Evolutionary conservation across 352 stramenopile genomes (phyloP).

Genomic region (Phytophthora fragariaefolia): DNA sequence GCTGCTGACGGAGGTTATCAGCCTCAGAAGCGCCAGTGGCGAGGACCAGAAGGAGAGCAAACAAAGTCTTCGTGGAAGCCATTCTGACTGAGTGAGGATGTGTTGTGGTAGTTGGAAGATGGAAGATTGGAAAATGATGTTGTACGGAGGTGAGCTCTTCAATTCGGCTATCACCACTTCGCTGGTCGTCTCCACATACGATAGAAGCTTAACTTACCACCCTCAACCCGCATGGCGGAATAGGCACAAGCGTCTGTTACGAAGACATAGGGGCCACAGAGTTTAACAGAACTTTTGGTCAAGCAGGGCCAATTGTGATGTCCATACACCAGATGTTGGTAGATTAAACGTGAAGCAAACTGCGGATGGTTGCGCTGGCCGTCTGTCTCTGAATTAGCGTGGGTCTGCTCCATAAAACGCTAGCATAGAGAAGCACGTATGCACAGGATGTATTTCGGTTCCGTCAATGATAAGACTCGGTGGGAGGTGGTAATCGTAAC

Average conservation of each 20-base stretch:
- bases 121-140: conserved; percentile 10
- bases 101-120: not conserved
- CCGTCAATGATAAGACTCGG: not conserved
- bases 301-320: not conserved
- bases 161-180: not conserved
- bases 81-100: not conserved
- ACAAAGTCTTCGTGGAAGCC: conserved; percentile 8
- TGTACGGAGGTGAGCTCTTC: not conserved
- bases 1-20: conserved; percentile 20
- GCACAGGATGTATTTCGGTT: not conserved
- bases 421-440: not conserved
- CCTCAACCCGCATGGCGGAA: conserved; percentile 5
- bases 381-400: not conserved
- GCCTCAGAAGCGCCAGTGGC: conserved; percentile 2
- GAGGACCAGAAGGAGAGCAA: conserved; percentile 13
- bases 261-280: not conserved
- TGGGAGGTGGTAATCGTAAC: too few species aligned
- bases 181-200: not conserved
- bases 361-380: not conserved
- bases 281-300: not conserved
- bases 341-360: not conserved
- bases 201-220: not conserved
- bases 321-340: not conserved
- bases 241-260: conserved; percentile 7
- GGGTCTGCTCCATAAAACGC: not conserved